These are phyloP conservation scores for Colletotrichum nymphaeae DNA, from an alignment of 2,329 filamentous ascomycete genomes.

Conservation along the genomic window DNA sequence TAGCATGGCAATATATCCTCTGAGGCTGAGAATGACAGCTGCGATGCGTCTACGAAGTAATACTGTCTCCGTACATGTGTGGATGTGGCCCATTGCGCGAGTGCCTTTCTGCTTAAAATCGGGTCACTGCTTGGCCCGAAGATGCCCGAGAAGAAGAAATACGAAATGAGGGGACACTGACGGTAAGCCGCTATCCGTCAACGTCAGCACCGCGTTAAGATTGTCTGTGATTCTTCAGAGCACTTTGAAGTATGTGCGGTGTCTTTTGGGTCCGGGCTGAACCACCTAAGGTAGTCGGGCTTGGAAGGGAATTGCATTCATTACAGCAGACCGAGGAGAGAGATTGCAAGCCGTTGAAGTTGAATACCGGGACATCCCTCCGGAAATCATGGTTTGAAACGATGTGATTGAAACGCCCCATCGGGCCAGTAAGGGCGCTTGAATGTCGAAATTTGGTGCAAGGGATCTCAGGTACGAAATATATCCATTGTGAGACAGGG, in stretches of 20 bases:
- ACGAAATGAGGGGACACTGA: background rate
- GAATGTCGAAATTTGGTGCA: constrained; percentile 22
- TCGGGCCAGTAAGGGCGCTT: constrained; percentile 27
- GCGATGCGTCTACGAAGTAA: too few relatives aligned
- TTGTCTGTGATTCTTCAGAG: background rate
- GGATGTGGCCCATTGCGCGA: background rate
- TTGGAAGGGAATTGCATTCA: too few relatives aligned
- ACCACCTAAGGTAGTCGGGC: too few relatives aligned
- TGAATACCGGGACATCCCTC: constrained; percentile 18
- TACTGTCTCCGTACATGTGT: background rate
- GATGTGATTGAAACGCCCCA: constrained; percentile 32
- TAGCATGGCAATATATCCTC: background rate
- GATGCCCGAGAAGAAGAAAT: constrained; percentile 19
- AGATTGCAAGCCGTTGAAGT: background rate
- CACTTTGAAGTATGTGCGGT: background rate
- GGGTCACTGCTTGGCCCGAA: constrained; percentile 8
- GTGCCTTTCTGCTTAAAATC: constrained; percentile 13
- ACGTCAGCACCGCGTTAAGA: background rate
- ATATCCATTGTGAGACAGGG: constrained; percentile 30
- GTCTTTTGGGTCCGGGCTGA: background rate
- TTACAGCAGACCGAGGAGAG: background rate
- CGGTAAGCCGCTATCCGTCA: background rate
- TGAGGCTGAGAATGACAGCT: constrained; percentile 10
- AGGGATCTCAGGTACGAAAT: constrained; percentile 22
- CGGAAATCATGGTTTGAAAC: constrained; percentile 29